Percentiles rank a stretch among this genome's conserved stretches.
Conservation (phyloP, 139 green algal species). For the Picochlorum sp. region DNA sequence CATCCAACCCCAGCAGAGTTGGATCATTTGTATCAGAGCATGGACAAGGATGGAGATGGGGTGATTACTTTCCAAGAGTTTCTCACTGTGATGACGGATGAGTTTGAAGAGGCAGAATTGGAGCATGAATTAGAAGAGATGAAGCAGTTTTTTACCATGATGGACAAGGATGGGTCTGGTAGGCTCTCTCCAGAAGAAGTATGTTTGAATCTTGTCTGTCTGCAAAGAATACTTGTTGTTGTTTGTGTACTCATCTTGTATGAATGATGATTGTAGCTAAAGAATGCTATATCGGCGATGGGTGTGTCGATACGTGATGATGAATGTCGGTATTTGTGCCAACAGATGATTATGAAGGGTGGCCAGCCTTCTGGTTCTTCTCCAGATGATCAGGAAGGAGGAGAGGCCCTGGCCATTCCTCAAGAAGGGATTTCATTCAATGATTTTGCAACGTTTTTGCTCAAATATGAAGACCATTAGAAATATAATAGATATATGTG, state of each 20-base stretch:
- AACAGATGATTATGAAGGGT: no score
- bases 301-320: no score
- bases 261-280: no score
- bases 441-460: neutral
- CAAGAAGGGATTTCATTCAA: neutral
- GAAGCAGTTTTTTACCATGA: conserved; percentile 1
- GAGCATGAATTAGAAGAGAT: conserved; percentile 7
- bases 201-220: no score
- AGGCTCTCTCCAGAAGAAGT: neutral
- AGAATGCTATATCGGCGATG: no score
- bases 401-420: neutral
- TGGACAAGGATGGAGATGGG: conserved; percentile 10
- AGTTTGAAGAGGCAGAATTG: conserved; percentile 3
- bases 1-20: conserved; percentile 6
- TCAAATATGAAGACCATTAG: neutral
- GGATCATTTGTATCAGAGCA: conserved; percentile 4
- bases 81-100: conserved; percentile 1
- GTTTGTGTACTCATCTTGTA: no score
- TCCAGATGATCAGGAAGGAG: neutral
- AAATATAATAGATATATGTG: no score
- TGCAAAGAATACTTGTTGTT: no score
- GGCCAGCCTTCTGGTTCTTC: no score
- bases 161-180: conserved; percentile 10
- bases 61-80: conserved; percentile 11
- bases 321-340: no score